These are phyloP conservation scores for Saitozyma podzolica DNA, from an alignment of 768 basidiomycete species.

Conservation along the genomic window DNA sequence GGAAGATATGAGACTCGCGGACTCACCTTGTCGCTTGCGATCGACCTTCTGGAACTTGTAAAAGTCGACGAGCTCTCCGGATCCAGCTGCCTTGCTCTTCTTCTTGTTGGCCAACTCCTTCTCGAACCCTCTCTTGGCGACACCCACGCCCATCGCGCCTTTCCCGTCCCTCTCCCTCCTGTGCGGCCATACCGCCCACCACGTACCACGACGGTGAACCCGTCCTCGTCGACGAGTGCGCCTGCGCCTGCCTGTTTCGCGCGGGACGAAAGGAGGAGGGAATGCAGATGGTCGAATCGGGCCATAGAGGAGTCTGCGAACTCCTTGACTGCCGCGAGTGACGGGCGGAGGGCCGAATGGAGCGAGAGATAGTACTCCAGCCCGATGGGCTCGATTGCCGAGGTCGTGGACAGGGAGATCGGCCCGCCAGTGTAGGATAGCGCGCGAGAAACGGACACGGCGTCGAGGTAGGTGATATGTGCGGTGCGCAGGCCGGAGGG, in stretches of 20 bases:
- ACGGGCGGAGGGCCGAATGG: slow-evolving; percentile 70
- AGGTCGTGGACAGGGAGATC: neutral
- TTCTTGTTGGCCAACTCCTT: slow-evolving; percentile 48
- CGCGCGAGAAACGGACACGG: slow-evolving; percentile 69
- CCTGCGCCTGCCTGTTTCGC: slow-evolving; percentile 62
- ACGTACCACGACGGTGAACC: slow-evolving; percentile 90
- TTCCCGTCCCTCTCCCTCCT: slow-evolving; percentile 68
- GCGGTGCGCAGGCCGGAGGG: slow-evolving; percentile 57
- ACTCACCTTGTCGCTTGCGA: slow-evolving; percentile 76
- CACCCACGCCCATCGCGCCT: slow-evolving; percentile 71
- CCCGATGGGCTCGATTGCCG: slow-evolving; percentile 56
- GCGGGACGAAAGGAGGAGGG: slow-evolving; percentile 40
- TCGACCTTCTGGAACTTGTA: slow-evolving; percentile 90
- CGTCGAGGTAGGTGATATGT: slow-evolving; percentile 71
- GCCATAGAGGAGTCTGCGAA: slow-evolving; percentile 79
- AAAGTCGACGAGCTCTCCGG: slow-evolving; percentile 58
- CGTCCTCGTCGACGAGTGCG: slow-evolving; percentile 88
- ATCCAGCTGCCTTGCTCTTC: slow-evolving; percentile 65
- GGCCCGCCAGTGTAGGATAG: slow-evolving; percentile 48
- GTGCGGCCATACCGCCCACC: slow-evolving; percentile 88
- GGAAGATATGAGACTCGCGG: neutral
- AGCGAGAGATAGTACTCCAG: slow-evolving; percentile 69
- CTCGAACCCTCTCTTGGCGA: slow-evolving; percentile 64
- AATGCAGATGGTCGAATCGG: slow-evolving; percentile 71
- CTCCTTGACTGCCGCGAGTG: slow-evolving; percentile 69